phyloP scores from a whole-genome alignment of 371 early-diverging fungal species.

The Lichtheimia hyalospora region DNA sequence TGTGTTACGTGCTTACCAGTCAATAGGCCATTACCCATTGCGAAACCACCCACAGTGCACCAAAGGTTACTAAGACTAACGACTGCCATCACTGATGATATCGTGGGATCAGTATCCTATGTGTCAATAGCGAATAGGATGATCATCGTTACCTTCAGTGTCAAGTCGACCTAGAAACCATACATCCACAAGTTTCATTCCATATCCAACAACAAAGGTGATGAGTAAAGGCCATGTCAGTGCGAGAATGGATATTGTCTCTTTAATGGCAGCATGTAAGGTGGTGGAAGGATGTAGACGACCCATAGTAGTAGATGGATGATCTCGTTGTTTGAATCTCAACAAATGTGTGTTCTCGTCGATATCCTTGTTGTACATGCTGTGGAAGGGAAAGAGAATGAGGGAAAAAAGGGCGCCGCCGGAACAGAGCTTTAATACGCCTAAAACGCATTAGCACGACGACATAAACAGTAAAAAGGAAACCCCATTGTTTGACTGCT shows the following conservation, averaged over 20 bases:
- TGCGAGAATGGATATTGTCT: constrained; percentile 7
- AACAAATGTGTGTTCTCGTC: too few species aligned
- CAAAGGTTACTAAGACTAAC: constrained; percentile 33
- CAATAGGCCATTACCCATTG: constrained; percentile 37
- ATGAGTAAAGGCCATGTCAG: constrained; percentile 30
- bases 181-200: constrained; percentile 31
- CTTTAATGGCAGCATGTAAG: neutral
- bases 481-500: too few species aligned
- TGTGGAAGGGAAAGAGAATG: too few species aligned
- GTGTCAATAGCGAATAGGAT: neutral
- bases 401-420: too few species aligned
- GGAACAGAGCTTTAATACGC: too few species aligned
- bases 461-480: too few species aligned
- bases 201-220: constrained; percentile 29
- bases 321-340: too few species aligned
- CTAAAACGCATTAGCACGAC: too few species aligned
- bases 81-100: constrained; percentile 31
- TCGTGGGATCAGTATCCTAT: neutral
- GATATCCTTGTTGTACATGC: too few species aligned
- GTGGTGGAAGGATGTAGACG: too few species aligned
- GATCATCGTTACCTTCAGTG: constrained; percentile 21
- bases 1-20: constrained; percentile 26
- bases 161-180: constrained; percentile 38
- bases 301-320: too few species aligned
- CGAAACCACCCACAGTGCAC: constrained; percentile 32